phyloP scores from a whole-genome alignment of 768 basidiomycete species.

The Lactarius psammicola region DNA sequence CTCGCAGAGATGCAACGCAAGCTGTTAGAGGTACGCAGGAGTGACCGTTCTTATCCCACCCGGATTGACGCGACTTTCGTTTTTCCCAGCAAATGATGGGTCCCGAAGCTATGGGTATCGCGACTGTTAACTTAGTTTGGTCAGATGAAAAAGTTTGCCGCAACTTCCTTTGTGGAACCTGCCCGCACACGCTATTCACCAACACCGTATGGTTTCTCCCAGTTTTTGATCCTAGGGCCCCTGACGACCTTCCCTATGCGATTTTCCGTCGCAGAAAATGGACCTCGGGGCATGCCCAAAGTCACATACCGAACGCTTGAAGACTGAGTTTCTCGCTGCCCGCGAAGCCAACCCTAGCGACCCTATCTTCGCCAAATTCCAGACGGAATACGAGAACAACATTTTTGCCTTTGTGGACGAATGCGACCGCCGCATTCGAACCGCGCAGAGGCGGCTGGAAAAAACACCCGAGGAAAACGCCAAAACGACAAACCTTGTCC shows the following conservation, averaged over 20 bases:
- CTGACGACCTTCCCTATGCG: background rate
- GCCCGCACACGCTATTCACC: constrained; percentile 95
- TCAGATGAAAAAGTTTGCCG: constrained; percentile 97
- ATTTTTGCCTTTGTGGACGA: constrained; percentile 97
- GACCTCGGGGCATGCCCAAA: constrained; percentile 97
- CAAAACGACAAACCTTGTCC: constrained; percentile 92
- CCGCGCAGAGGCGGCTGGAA: constrained; percentile 91
- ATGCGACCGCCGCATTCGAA: constrained; percentile 93
- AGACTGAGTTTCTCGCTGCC: constrained; percentile 83
- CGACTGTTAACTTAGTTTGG: constrained; percentile 90
- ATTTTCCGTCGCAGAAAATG: constrained; percentile 79
- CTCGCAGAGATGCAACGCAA: constrained; percentile 98
- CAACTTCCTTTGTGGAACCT: constrained; percentile 98
- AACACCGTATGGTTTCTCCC: constrained; percentile 73
- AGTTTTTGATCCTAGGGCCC: background rate
- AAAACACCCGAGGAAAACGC: constrained; percentile 99
- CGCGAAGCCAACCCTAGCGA: constrained; percentile 73
- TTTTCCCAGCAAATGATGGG: constrained; percentile 95
- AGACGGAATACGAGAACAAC: constrained; percentile 94
- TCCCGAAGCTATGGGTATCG: constrained; percentile 98
- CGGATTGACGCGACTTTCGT: constrained; percentile 35
- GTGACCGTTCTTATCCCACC: background rate
- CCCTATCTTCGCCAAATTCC: constrained; percentile 82
- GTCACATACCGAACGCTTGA: constrained; percentile 91
- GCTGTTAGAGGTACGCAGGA: constrained; percentile 60